Base-by-base conservation (phyloP, 805 yeast genomes). In the Nakazawaea ambrosiae region DNA sequence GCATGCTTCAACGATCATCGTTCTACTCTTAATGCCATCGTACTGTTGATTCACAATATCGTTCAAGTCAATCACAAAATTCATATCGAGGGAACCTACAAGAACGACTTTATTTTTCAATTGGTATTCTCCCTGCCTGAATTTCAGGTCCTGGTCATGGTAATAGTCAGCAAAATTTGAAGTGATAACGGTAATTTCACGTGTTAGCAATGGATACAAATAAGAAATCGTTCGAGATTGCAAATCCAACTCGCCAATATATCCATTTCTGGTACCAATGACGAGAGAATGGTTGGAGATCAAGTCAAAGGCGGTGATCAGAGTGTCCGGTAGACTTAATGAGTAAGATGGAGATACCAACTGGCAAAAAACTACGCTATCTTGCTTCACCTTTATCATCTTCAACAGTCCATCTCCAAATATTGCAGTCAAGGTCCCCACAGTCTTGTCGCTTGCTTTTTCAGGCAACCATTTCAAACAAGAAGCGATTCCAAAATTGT, bases 201-300 rank as follows among this genome's bases (percentile, higher is more conserved):
- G 29, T 7, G 33, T 40, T 19, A 33, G 18, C 23, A 44, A 48
- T 4, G 72, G 72, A 19, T 31, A 22, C 10, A 39, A 12, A 31
- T 26, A 39, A 14, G 15, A 15, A 4, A 34, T 17, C 3, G 28
- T 6, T 10, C 26, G 24, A 10, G 35, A 17, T 7, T 15, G 27
- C 1, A 76, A 46, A 9, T 65, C 59, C 41, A 67, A 78, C 48
- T 80, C 87, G 0, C 76, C 78, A 8, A 82, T 55, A 22, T 60
- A 60, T 0, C 92, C 92, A 37, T 73, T 69, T 2, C 63, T 53
- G 4, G 74, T 67, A 0, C 89, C 90, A 22, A 75, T 73, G 2
- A 79, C 51, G 2, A 82, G 51, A 10, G 50, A 59, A 3, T 61
- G 57, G 4, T 61, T 48, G 8, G 65, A 63, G 4, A 73, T 28